Evolutionary conservation across 257 asterid genomes (phyloP), one percentile per base, ranked within the genome.

Genomic region (Lantana camara): DNA sequence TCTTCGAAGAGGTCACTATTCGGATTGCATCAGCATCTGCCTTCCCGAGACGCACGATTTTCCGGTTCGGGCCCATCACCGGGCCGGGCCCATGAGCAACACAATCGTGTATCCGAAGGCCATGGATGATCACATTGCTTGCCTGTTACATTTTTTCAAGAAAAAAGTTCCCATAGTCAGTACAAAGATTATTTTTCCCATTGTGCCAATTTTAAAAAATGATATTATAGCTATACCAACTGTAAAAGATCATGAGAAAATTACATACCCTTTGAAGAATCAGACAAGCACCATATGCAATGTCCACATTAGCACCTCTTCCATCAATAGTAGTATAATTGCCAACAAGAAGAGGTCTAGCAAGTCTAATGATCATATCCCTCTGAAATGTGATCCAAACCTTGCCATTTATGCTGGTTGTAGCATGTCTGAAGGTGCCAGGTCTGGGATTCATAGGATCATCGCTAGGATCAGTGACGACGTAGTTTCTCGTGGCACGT

Each of bases 1-100:
- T 71, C 67, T 81, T 83, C 0, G 88, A 77, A 19, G 86, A 82
- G 44, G 81, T 66, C 14, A 91, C 48, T 75, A 88, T 60, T 48
- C 93, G 69, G 27, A 91, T 85, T 0, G 95, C 96, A 37, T 91
- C 96, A 22, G 88, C 97, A 12, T 91, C 97, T 2, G 69, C 84
- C 1, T 72, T 71, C n/a, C 90, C 92, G 6, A 90, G 42, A 0
- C 78, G 65, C 48, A 75, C 60, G 1, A 80, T 47, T 37, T 68
- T 71, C 29, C 77, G 41, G 0, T 49, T 62, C 0, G 89, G 97
- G 10, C 90, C 92, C 75, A 81, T 68, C 11, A 85, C 90, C 0
- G 71, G 80, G 5, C 87, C 86, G 0, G 90, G 75, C 2, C 65
- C 48, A 24, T 83, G 92, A 9, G 88, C 69, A 76, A 56, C 58